A percentile compares a stretch with the other conserved stretches of the same genome.
Evolutionary conservation across 805 yeast species (phyloP).

Genomic region (Candida alai): DNA sequence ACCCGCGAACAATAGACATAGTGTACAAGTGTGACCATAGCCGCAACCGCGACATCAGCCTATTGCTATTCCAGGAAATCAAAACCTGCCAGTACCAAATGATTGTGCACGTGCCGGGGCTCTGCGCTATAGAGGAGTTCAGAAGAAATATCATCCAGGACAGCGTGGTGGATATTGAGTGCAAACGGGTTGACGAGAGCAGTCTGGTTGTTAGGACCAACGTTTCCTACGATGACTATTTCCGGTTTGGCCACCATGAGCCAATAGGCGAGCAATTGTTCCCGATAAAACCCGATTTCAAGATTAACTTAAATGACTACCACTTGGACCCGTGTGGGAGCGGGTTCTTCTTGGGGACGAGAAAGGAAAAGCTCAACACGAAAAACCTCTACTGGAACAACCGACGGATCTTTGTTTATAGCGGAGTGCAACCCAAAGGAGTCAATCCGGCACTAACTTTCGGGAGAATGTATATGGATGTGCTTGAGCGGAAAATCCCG

Average conservation of each 20-base stretch:
- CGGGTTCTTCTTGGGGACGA: conserved; percentile 28
- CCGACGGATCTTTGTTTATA: conserved; percentile 22
- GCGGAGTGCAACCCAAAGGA: conserved; percentile 11
- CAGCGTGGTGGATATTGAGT: conserved; percentile 24
- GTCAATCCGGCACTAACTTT: conserved; percentile 17
- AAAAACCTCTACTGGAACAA: conserved; percentile 17
- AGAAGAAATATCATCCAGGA: conserved; percentile 21
- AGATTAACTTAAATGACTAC: conserved; percentile 26
- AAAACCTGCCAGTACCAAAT: conserved; percentile 57
- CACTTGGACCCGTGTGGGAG: conserved; percentile 22
- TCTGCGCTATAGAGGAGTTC: conserved; percentile 43
- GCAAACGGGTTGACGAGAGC: conserved; percentile 16
- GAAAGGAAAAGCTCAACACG: conserved; percentile 12
- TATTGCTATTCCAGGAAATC: conserved; percentile 46
- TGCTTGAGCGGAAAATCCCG: conserved; percentile 21
- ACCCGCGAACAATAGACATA: conserved; percentile 51
- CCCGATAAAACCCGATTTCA: conserved; percentile 22
- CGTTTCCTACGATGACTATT: conserved; percentile 13
- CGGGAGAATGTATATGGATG: conserved; percentile 17
- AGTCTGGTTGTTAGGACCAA: neutral
- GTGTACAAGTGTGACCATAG: conserved; percentile 52
- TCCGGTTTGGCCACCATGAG: conserved; percentile 5
- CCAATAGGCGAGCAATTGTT: conserved; percentile 12
- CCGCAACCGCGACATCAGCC: conserved; percentile 12
- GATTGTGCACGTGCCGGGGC: conserved; percentile 44